Evolutionary conservation across 1,284 basidiomycete species (phyloP).

Genomic region (Trametes hirsuta): DNA sequence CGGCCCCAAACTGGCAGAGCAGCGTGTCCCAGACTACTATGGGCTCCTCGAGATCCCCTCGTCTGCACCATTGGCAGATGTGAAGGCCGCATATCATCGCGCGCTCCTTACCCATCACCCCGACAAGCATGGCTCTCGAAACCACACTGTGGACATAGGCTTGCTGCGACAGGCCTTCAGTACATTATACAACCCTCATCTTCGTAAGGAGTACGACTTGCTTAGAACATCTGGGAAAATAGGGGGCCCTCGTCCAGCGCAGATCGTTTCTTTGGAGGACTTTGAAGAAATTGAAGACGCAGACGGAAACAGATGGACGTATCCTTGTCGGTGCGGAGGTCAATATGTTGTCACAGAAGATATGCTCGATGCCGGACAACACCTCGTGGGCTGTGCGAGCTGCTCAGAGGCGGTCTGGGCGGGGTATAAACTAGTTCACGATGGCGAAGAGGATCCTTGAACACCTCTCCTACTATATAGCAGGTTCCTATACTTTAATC

Average conservation of each 20-base stretch:
- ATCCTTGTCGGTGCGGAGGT: conserved; percentile 74
- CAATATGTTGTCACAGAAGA: conserved; percentile 55
- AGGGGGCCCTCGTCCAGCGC: conserved; percentile 65
- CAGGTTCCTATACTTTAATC: neutral
- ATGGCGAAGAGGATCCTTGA: conserved; percentile 16
- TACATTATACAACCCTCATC: conserved; percentile 50
- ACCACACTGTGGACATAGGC: conserved; percentile 47
- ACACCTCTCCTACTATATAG: no score
- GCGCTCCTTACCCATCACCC: conserved; percentile 67
- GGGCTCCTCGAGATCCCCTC: conserved; percentile 37
- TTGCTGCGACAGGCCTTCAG: conserved; percentile 64
- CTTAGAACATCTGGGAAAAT: conserved; percentile 10
- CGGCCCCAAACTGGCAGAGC: conserved; percentile 19
- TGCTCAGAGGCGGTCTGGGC: conserved; percentile 82
- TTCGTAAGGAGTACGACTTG: conserved; percentile 55
- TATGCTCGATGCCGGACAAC: conserved; percentile 66
- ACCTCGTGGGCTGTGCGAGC: conserved; percentile 67
- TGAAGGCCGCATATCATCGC: conserved; percentile 74
- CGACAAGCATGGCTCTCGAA: conserved; percentile 53
- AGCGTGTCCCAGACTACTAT: conserved; percentile 34
- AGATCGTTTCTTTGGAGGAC: conserved; percentile 76
- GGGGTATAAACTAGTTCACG: conserved; percentile 65
- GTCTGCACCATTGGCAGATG: conserved; percentile 42
- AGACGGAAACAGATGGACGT: conserved; percentile 44
- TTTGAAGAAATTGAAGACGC: conserved; percentile 45